A percentile compares a stretch with the other conserved stretches of the same genome.
phyloP scores from a whole-genome alignment of 2,329 filamentous ascomycete species.

The Aspergillus floridensis region DNA sequence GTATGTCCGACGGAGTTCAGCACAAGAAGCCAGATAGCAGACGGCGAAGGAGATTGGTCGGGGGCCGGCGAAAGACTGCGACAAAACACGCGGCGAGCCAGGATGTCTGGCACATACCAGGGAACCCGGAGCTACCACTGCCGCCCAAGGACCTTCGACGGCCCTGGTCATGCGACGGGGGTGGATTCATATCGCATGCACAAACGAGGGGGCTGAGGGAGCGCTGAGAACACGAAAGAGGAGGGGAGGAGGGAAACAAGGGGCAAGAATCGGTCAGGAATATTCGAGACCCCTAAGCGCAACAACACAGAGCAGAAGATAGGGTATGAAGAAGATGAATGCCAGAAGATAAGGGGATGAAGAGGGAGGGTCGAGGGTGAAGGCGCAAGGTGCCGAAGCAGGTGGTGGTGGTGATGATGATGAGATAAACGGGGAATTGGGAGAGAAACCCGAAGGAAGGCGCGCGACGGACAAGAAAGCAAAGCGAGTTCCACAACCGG shows the following conservation, averaged over 20 bases:
- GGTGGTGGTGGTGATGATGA: conserved; percentile 17
- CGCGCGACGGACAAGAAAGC: conserved; percentile 1
- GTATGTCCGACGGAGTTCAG: background rate
- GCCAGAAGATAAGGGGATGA: conserved; percentile 1
- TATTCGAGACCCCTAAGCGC: background rate
- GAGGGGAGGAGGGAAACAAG: conserved; percentile 7
- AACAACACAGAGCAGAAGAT: background rate
- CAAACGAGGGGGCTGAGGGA: conserved; percentile 2
- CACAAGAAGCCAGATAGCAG: background rate
- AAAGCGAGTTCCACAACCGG: conserved; percentile 21
- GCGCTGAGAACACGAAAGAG: background rate
- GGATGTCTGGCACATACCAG: conserved; percentile 35
- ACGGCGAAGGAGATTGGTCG: background rate
- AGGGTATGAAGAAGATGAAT: conserved; percentile 8
- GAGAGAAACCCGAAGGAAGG: background rate
- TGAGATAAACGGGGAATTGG: conserved; percentile 9
- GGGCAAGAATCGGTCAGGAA: conserved; percentile 5
- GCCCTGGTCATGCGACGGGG: conserved; percentile 32
- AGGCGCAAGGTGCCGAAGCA: background rate
- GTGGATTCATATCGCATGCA: conserved; percentile 38
- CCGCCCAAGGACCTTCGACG: conserved; percentile 39
- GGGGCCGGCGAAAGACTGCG: background rate
- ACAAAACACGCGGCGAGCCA: background rate
- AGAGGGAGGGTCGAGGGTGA: conserved; percentile 1
- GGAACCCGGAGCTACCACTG: conserved; percentile 35